phyloP scores from a whole-genome alignment of 78 protist species.

The Emiliania huxleyi region DNA sequence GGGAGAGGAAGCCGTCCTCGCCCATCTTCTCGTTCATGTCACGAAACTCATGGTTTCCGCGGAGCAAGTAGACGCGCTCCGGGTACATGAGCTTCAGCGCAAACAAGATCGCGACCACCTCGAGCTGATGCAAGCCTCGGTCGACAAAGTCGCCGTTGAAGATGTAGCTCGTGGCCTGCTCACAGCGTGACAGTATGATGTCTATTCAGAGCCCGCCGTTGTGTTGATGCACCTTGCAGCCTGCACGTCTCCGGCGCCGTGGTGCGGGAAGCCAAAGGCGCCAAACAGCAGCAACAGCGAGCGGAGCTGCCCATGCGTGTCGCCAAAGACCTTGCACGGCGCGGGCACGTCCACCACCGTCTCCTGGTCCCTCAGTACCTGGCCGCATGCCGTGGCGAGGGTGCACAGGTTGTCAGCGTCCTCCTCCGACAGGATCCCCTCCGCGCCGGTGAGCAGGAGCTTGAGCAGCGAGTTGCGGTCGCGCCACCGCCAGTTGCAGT shows the following conservation, averaged over 20 bases:
- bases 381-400: no score
- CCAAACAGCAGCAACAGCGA: background rate
- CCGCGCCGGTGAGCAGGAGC: no score
- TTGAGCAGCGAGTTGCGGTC: no score
- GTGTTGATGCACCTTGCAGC: no score
- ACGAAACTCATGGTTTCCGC: slow-evolving; percentile 47
- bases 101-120: background rate
- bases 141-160: slow-evolving; percentile 63
- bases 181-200: no score
- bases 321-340: slow-evolving; percentile 28
- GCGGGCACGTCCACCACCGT: background rate
- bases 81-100: slow-evolving; percentile 41
- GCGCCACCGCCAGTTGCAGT: no score
- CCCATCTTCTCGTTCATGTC: no score
- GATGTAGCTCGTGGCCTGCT: slow-evolving; percentile 21
- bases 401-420: no score
- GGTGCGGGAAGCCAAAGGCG: background rate
- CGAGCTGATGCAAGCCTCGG: slow-evolving; percentile 41
- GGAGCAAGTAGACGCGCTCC: slow-evolving; percentile 12
- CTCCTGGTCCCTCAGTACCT: background rate
- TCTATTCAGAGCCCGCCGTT: no score
- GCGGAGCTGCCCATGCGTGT: no score
- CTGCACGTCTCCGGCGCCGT: background rate
- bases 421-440: no score
- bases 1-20: no score